Evolutionary conservation across 495 filamentous ascomycete species (phyloP).

Genomic region (Podospora pseudocomata): DNA sequence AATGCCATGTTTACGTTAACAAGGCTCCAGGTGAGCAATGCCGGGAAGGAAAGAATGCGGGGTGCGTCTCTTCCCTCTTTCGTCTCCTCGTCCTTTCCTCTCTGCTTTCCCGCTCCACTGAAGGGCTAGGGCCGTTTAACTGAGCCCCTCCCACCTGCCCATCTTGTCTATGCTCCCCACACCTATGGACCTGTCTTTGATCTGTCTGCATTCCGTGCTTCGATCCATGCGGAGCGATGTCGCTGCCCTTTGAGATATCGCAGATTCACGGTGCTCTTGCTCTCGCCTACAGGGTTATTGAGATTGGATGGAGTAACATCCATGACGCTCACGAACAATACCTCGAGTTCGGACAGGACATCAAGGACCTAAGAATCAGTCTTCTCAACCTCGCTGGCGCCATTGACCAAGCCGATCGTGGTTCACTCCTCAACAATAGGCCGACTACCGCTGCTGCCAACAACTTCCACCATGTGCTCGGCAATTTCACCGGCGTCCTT

Average conservation of each 20-base stretch:
- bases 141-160: not conserved
- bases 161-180: not conserved
- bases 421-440: not conserved
- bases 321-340: slow-evolving; percentile 15
- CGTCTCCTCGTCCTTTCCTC: not conserved
- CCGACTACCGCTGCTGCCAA: not conserved
- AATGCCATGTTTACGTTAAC: not conserved
- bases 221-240: slow-evolving; percentile 2
- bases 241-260: slow-evolving; percentile 14
- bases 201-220: not conserved
- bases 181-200: not conserved
- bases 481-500: slow-evolving; percentile 9
- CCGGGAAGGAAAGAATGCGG: not conserved
- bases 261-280: slow-evolving; percentile 10
- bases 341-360: slow-evolving; percentile 11
- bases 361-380: not conserved
- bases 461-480: slow-evolving; percentile 2
- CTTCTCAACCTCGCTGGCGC: slow-evolving; percentile 3
- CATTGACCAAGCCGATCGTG: not conserved
- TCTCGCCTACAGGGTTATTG: slow-evolving; percentile 11
- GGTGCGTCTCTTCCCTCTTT: not conserved
- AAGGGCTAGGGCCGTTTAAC: too few relatives aligned
- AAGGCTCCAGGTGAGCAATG: not conserved
- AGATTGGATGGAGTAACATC: slow-evolving; percentile 8
- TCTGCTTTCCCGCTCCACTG: not conserved